Evolutionary conservation across 306 rosid species (phyloP), one percentile per base, ranked within the genome.

Genomic region (Vigna angularis): DNA sequence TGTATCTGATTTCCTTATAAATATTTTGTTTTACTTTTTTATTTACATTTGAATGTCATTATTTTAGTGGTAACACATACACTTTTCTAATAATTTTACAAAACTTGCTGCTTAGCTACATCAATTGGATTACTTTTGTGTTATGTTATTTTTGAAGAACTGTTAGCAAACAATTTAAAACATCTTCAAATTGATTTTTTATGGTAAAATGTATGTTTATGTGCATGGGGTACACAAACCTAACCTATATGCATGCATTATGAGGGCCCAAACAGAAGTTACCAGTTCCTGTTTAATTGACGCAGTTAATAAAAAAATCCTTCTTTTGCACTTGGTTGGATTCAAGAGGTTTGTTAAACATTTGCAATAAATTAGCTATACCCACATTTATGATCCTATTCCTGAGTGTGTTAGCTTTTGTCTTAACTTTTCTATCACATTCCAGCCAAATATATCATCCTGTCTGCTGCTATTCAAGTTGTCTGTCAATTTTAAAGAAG

Each of bases 221-320:
- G 20, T 75, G 18, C 34, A 28, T 44, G 48, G 26, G 26, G 59
- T 49, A 12, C 40, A 12, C 0, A 28, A 59, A 11, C 55, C n/a
- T 12, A 58, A 59, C 55, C 59, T 75, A 49, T 45, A 56, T 49
- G 11, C 65, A 38, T 64, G 16, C 65, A 38, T 63, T 32, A 63
- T 47, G 22, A 49, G 76, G 49, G 13, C 70, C 16, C 38, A 58
- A 70, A 17, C 57, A 65, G 7, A 28, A 66, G 66, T 80, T 22
- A 56, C 20, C 52, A 69, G 52, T 73, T 67, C 67, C 36, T 32
- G 74, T 77, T 45, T 66, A 11, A 67, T 73, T 73, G 80, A 56
- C 68, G 48, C 24, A 10, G 28, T 63, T 24, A 24, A 69, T 13
- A 9, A 70, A 26, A 40, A 20, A 34, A 22, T 64, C 49, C 53